Percentiles rank a stretch among this genome's conserved stretches.
phyloP scores from a whole-genome alignment of 257 asterid genomes.

The Salvia hispanica region DNA sequence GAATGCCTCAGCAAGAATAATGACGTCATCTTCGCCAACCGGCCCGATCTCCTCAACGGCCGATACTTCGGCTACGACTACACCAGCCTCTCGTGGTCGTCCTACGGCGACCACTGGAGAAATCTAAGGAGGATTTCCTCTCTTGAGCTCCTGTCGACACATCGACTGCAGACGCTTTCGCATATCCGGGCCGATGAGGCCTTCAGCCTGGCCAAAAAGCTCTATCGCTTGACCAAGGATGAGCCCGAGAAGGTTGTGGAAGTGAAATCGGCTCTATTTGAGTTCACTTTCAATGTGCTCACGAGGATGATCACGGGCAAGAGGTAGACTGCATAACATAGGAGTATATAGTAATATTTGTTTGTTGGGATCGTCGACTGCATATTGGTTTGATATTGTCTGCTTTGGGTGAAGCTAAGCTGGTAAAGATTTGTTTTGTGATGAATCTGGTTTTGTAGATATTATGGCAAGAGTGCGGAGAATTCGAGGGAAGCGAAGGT shows the following conservation, averaged over 20 bases:
- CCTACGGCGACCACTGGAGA: constrained; percentile 71
- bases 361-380: no score
- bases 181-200: constrained; percentile 55
- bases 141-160: constrained; percentile 47
- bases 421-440: no score
- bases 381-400: no score
- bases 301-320: constrained; percentile 58
- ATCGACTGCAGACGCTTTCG: constrained; percentile 40
- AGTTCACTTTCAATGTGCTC: constrained; percentile 52
- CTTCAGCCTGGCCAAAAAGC: constrained; percentile 34
- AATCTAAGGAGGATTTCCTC: constrained; percentile 58
- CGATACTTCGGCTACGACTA: constrained; percentile 62
- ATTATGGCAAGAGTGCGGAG: constrained; percentile 47
- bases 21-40: constrained; percentile 67
- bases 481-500: constrained; percentile 42
- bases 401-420: no score
- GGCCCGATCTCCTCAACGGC: constrained; percentile 68
- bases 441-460: constrained; percentile 25
- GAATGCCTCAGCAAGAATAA: constrained; percentile 65
- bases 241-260: constrained; percentile 34
- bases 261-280: constrained; percentile 51
- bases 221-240: constrained; percentile 30
- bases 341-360: no score
- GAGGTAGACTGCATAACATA: constrained; percentile 33
- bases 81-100: constrained; percentile 61